Base-by-base conservation (phyloP, 2,329 filamentous ascomycete genomes). In the Cladosporium sp. region DNA sequence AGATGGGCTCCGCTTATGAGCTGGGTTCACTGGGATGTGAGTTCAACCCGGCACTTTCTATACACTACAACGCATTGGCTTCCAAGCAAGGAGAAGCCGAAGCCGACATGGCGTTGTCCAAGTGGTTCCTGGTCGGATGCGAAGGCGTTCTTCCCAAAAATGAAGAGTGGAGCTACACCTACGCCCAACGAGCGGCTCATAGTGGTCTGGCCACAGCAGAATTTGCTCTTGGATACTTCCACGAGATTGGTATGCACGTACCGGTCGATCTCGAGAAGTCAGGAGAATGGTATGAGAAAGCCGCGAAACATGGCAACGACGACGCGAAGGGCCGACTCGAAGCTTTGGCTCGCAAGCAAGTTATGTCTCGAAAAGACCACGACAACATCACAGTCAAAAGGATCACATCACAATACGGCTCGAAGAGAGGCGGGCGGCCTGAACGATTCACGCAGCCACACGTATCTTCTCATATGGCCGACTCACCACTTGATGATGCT, bases 81-180 rank as follows among this genome's bases (percentile, higher is more conserved):
- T 91, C 95, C 14, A 89, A 91, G 70, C 95, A 98, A 80, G 94
- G 93, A 21, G 93, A 98, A 73, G 85, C 93, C 0, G 95, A 99
- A 77, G 95, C 94, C 0, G 93, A 97, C 67, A 91, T 99, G 80
- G 93, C 94, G 32, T 93, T 99, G 68, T 98, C 94, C 79, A 95
- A 97, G 79, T 99, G 95, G 95, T 99, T 98, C 76, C 84, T 99
- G 32, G 98, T 96, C 74, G 95, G 95, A 2, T 93, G 95, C 70
- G 94, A 98, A 71, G 90, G 90, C 26, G 85, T 96, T 7, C 97
- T 99, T 75, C 87, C 92, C 67, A 98, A 98, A 84, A 98, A 97
- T 74, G 95, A 99, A 79, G 91, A 94, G 76, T 82, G 98, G 59
- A 94, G 95, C 7, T 99, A 92, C 79, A 90, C 88, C 61, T 98